Conservation (phyloP, 805 yeast genomes). For the Komagataella phaffii region DNA sequence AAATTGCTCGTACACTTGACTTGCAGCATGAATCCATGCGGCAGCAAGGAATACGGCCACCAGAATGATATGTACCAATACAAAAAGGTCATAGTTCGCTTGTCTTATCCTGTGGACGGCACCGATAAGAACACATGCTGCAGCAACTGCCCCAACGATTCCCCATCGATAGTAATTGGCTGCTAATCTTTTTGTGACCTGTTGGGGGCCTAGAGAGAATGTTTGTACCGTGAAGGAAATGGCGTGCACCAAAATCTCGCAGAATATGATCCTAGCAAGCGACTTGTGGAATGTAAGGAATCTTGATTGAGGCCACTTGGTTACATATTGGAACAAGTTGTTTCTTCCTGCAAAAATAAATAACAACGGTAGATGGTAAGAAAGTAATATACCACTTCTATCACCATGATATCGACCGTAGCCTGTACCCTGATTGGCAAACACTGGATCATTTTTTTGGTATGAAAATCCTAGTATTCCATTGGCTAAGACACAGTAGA, state of each 20-base stretch:
- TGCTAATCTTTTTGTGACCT: conserved; percentile 2
- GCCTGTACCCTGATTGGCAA: conserved; percentile 7
- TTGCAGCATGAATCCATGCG: conserved; percentile 43
- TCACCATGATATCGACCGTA: conserved; percentile 26
- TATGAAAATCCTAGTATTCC: neutral
- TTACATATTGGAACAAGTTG: conserved; percentile 47
- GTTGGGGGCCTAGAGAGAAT: neutral
- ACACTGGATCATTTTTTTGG: neutral
- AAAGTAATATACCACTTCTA: conserved; percentile 36
- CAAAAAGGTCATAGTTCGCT: conserved; percentile 44
- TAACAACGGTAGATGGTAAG: conserved; percentile 35
- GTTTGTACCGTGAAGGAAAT: conserved; percentile 10
- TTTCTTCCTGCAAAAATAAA: conserved; percentile 51
- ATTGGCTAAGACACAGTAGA: neutral
- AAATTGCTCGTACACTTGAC: conserved; percentile 20
- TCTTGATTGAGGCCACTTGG: conserved; percentile 44
- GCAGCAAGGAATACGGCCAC: conserved; percentile 39
- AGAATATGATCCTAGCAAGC: conserved; percentile 29
- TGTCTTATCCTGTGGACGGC: conserved; percentile 39
- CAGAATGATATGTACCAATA: conserved; percentile 41
- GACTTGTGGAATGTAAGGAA: conserved; percentile 49
- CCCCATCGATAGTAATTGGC: conserved; percentile 15
- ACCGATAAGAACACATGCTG: conserved; percentile 31
- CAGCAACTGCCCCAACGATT: conserved; percentile 23
- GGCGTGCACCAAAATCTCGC: conserved; percentile 32